These are phyloP conservation scores for Colletotrichum chlorophyti DNA, from an alignment of 2,329 filamentous ascomycete genomes.

Conservation along the genomic window DNA sequence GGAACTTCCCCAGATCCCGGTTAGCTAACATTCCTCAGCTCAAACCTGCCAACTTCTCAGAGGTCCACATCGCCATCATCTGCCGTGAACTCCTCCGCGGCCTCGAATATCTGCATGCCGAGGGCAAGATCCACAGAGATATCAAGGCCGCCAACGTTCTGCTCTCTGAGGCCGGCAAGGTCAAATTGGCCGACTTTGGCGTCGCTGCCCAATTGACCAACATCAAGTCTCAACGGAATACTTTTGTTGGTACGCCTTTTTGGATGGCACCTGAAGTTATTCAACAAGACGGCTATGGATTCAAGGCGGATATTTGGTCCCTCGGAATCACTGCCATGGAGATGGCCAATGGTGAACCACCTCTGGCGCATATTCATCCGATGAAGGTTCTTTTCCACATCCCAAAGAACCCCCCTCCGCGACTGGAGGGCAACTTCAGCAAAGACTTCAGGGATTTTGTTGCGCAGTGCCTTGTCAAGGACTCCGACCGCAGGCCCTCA, in stretches of 20 bases:
- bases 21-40: slow-evolving; percentile 63
- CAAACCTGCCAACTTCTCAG: slow-evolving; percentile 87
- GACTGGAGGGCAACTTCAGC: slow-evolving; percentile 85
- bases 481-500: slow-evolving; percentile 82
- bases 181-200: slow-evolving; percentile 96
- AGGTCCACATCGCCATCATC: slow-evolving; percentile 91
- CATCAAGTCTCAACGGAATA: slow-evolving; percentile 96
- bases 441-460: slow-evolving; percentile 95
- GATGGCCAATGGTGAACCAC: slow-evolving; percentile 87
- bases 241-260: slow-evolving; percentile 95
- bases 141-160: slow-evolving; percentile 97
- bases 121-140: slow-evolving; percentile 95
- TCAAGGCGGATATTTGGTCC: slow-evolving; percentile 94
- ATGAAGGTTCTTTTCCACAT: slow-evolving; percentile 96
- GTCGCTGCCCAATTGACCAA: slow-evolving; percentile 96
- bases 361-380: slow-evolving; percentile 82
- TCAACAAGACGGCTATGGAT: slow-evolving; percentile 82
- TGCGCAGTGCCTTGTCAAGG: slow-evolving; percentile 88
- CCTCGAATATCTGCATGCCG: slow-evolving; percentile 89
- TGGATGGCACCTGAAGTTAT: slow-evolving; percentile 98
- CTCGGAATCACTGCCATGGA: slow-evolving; percentile 92
- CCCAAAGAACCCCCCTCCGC: slow-evolving; percentile 84
- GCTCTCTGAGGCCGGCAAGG: slow-evolving; percentile 87
- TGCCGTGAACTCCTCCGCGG: slow-evolving; percentile 90
- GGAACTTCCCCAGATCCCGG: slow-evolving; percentile 17